Evolutionary conservation across 2,329 filamentous ascomycete genomes (phyloP), one percentile per base, ranked within the genome.

Genomic region (Chrysosporium keratinophilum): DNA sequence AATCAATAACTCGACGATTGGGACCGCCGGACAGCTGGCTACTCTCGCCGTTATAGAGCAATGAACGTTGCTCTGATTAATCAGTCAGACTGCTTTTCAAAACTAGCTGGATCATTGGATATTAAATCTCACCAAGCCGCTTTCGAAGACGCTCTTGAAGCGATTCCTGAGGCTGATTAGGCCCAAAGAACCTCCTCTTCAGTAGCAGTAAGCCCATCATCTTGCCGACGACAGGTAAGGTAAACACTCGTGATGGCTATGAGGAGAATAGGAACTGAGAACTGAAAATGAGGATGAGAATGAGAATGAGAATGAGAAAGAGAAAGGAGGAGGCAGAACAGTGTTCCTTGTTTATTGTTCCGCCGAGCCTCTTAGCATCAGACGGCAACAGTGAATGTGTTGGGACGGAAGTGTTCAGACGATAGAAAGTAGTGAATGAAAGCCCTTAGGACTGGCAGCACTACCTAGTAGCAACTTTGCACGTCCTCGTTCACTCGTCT

Each of bases 141-240:
- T 50, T 41, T 12, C 41, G 50, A 3, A 52, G 42, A 10, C 50
- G 40, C 41, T 52, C 50, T 19, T 52, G 50, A 23, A 31, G 11
- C 17, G 35, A 12, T 37, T 37, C 35, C n/a, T 41, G 15, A 10
- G 50, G 41, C 19, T 37, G 40, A 17, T 14, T 9, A 17, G 41
- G 42, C 11, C 50, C 50, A 15, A 45, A 45, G 4, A 45, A 5
- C 14, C 12, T 20, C 15, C 41, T 52, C 19, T 52, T 52, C 5
- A 52, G 17, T 15, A 35, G 17, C 15, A 52, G 28, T 15, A 45
- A 14, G 1, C 40, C 50, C 42, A 45, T 45, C 28, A 2, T 45
- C 14, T 14, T n/a, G 12, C 12, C 5, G 9, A 7, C 15, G n/a
- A 6, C 19, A n/a, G n/a, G 7, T 15, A 17, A 41, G 10, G 39